Evolutionary conservation across 345 rosid species (phyloP).

Genomic region (Hibiscus tridactylites): DNA sequence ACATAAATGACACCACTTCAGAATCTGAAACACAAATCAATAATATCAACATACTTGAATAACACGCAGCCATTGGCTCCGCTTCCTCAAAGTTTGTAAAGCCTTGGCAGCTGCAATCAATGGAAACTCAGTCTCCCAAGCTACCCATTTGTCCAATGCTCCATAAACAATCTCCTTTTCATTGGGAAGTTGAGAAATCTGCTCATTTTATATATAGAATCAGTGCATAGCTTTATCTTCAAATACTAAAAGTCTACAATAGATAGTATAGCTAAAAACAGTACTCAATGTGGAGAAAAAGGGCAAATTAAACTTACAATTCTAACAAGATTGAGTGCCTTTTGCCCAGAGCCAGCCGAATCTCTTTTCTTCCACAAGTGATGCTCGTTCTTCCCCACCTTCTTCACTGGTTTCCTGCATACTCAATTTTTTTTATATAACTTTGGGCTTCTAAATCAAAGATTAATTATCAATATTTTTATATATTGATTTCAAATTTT

Average conservation of each 20-base stretch:
- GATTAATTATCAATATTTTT: slow-evolving; percentile 1
- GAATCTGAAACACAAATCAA: background rate
- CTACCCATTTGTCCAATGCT: slow-evolving; percentile 75
- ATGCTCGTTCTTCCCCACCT: slow-evolving; percentile 43
- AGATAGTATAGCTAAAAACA: background rate
- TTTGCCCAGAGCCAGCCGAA: slow-evolving; percentile 68
- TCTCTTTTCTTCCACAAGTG: slow-evolving; percentile 81
- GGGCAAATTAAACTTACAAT: slow-evolving; percentile 33
- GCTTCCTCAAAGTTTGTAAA: slow-evolving; percentile 48
- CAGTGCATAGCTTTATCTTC: background rate
- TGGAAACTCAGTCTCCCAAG: slow-evolving; percentile 90
- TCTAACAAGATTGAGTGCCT: slow-evolving; percentile 63
- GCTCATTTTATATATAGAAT: slow-evolving; percentile 1
- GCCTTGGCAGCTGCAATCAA: slow-evolving; percentile 69
- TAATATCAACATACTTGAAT: slow-evolving; percentile 55
- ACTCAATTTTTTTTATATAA: background rate
- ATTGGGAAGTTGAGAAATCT: slow-evolving; percentile 74
- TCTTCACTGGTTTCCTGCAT: slow-evolving; percentile 36
- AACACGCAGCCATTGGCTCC: slow-evolving; percentile 67
- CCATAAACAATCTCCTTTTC: slow-evolving; percentile 80
- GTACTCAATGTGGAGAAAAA: background rate
- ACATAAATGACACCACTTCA: background rate
- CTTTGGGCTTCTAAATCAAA: background rate
- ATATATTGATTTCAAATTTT: background rate
- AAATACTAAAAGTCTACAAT: background rate